These are phyloP conservation scores for Cotoneaster glaucophyllus DNA, from an alignment of 306 rosid genomes.

Conservation along the genomic window DNA sequence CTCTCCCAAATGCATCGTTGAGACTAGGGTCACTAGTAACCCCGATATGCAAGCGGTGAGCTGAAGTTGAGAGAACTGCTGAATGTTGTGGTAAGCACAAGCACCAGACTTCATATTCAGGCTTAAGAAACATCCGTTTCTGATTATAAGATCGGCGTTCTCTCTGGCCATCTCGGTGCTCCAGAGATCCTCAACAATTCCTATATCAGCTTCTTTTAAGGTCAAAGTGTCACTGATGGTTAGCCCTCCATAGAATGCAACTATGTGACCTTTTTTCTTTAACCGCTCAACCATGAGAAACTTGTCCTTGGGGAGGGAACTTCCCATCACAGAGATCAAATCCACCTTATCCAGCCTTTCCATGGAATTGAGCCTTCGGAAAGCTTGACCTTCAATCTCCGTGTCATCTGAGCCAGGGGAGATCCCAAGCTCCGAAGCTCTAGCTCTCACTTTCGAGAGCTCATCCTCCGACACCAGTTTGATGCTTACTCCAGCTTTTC, in stretches of 20 bases:
- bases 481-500: conserved; percentile 22
- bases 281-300: conserved; percentile 27
- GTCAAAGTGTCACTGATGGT: conserved; percentile 18
- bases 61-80: conserved; percentile 50
- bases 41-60: conserved; percentile 45
- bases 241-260: conserved; percentile 47
- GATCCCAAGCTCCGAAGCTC: conserved; percentile 44
- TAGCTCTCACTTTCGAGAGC: conserved; percentile 15
- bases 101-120: conserved; percentile 27
- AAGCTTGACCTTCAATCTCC: conserved; percentile 24
- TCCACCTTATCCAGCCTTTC: conserved; percentile 17
- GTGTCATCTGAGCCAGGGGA: background rate
- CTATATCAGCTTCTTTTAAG: conserved; percentile 47
- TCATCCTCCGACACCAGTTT: conserved; percentile 56
- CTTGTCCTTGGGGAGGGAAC: conserved; percentile 38
- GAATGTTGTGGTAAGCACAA: conserved; percentile 39
- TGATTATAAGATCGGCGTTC: conserved; percentile 22
- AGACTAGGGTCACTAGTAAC: conserved; percentile 23
- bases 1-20: conserved; percentile 39
- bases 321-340: conserved; percentile 32
- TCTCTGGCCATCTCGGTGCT: conserved; percentile 17
- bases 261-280: conserved; percentile 33
- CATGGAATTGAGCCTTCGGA: conserved; percentile 15
- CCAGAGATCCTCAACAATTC: conserved; percentile 14
- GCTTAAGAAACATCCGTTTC: conserved; percentile 14